phyloP scores from a whole-genome alignment of 2,329 filamentous ascomycete species.

The Hyphodiscus sp. region DNA sequence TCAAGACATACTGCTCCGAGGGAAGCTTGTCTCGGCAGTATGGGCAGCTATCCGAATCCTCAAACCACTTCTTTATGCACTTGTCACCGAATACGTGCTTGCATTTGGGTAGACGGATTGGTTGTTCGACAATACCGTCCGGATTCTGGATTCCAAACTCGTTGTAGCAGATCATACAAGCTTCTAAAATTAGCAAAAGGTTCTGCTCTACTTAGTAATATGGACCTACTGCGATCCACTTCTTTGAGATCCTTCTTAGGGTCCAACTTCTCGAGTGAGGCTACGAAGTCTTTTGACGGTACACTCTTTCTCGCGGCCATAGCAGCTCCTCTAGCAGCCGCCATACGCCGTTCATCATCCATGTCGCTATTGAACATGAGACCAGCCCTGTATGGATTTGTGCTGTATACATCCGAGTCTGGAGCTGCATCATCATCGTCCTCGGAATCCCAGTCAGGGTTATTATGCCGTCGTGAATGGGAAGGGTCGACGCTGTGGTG shows the following conservation, averaged over 20 bases:
- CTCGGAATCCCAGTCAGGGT: constrained; percentile 5
- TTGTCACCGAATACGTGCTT: constrained; percentile 58
- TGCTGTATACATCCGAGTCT: constrained; percentile 8
- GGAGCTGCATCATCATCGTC: constrained; percentile 12
- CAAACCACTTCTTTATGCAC: constrained; percentile 61
- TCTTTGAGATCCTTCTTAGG: constrained; percentile 19
- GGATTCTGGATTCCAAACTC: constrained; percentile 51
- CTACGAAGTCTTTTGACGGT: constrained; percentile 24
- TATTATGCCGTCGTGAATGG: neutral
- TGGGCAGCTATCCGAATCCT: constrained; percentile 55
- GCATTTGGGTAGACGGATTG: constrained; percentile 54
- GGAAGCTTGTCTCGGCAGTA: constrained; percentile 58
- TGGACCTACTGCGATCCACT: constrained; percentile 25
- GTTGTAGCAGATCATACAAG: constrained; percentile 59
- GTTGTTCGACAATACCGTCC: constrained; percentile 50
- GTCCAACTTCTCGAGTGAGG: constrained; percentile 25
- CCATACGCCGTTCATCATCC: constrained; percentile 19
- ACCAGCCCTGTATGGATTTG: constrained; percentile 4
- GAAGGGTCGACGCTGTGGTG: neutral
- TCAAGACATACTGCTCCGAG: constrained; percentile 34
- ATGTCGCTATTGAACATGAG: constrained; percentile 5
- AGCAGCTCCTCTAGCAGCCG: constrained; percentile 17
- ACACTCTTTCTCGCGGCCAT: constrained; percentile 22
- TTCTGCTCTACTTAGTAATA: neutral
- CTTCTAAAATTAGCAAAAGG: constrained; percentile 31